phyloP scores from a whole-genome alignment of 345 rosid genomes.

The Euphorbia peplus region DNA sequence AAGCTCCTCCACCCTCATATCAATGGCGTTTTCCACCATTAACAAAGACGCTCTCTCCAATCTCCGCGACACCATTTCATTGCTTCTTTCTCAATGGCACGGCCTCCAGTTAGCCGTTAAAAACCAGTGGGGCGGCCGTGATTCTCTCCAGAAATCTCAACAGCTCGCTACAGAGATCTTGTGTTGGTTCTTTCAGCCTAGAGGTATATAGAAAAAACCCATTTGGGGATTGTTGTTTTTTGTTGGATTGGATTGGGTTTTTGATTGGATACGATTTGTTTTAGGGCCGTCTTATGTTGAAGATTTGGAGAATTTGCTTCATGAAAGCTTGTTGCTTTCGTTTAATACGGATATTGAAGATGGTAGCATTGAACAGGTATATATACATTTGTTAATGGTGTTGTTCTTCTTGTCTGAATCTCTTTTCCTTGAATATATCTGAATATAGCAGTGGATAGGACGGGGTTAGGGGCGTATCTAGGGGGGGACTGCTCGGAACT shows the following conservation, averaged over 20 bases:
- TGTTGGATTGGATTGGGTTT: not conserved
- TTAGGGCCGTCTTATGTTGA: constrained; percentile 48
- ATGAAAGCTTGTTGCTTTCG: constrained; percentile 66
- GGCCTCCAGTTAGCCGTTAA: constrained; percentile 77
- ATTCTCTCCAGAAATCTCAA: constrained; percentile 52
- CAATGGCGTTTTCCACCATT: constrained; percentile 20
- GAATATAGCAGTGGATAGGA: too few relatives aligned
- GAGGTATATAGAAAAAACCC: constrained; percentile 30
- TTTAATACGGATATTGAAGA: constrained; percentile 87
- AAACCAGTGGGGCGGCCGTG: constrained; percentile 75
- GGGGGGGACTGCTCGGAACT: too few relatives aligned
- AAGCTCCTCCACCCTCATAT: not conserved
- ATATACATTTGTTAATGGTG: too few relatives aligned
- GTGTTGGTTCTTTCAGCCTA: constrained; percentile 48
- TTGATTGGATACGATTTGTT: too few relatives aligned
- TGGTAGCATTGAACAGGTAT: constrained; percentile 83
- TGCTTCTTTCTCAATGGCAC: constrained; percentile 59
- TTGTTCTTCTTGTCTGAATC: too few relatives aligned
- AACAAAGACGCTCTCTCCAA: constrained; percentile 19
- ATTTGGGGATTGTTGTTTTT: not conserved
- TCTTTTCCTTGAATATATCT: too few relatives aligned
- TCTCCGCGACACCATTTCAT: constrained; percentile 41
- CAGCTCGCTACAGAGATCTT: constrained; percentile 45
- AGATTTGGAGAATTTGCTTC: constrained; percentile 68
- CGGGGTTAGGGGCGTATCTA: too few relatives aligned